Conservation (phyloP, 1,284 basidiomycete genomes). For the Boletus smithii region DNA sequence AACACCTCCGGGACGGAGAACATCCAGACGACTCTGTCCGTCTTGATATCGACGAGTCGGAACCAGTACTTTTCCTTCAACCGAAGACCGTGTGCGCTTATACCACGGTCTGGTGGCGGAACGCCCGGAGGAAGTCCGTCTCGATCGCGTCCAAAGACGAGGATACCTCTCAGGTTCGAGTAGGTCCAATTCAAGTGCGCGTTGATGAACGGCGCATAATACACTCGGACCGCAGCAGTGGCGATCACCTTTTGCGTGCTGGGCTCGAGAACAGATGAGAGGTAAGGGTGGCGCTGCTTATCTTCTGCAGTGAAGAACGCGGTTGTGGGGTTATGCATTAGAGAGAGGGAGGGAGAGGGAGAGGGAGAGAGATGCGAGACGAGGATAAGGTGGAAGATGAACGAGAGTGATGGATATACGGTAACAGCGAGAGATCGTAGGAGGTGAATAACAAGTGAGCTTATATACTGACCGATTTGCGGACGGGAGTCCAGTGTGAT, state of each 20-base stretch:
- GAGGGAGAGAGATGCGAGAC: constrained; percentile 1
- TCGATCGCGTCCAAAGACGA: constrained; percentile 69
- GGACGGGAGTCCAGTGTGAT: constrained; percentile 20
- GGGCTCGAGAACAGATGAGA: constrained; percentile 36
- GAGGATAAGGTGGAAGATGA: constrained; percentile 9
- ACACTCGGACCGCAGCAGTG: constrained; percentile 42
- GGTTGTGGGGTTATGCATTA: constrained; percentile 31
- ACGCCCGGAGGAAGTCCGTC: constrained; percentile 22
- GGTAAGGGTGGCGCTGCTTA: constrained; percentile 39
- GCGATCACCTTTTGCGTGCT: constrained; percentile 36
- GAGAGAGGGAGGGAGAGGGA: constrained; percentile 4
- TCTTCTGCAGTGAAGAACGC: constrained; percentile 37
- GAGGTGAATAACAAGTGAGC: constrained; percentile 11
- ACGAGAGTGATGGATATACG: constrained; percentile 20
- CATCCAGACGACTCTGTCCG: constrained; percentile 82
- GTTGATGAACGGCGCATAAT: constrained; percentile 51
- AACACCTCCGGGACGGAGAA: constrained; percentile 81
- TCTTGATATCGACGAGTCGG: constrained; percentile 70
- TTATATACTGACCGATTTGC: constrained; percentile 35
- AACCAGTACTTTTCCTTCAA: constrained; percentile 56
- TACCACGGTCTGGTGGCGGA: constrained; percentile 21
- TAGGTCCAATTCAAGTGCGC: constrained; percentile 61
- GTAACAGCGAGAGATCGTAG: constrained; percentile 16
- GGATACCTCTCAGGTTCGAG: constrained; percentile 66
- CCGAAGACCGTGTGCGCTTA: constrained; percentile 21